Conservation (phyloP, 1,139 yeast genomes). For the Hansenula sp. region DNA sequence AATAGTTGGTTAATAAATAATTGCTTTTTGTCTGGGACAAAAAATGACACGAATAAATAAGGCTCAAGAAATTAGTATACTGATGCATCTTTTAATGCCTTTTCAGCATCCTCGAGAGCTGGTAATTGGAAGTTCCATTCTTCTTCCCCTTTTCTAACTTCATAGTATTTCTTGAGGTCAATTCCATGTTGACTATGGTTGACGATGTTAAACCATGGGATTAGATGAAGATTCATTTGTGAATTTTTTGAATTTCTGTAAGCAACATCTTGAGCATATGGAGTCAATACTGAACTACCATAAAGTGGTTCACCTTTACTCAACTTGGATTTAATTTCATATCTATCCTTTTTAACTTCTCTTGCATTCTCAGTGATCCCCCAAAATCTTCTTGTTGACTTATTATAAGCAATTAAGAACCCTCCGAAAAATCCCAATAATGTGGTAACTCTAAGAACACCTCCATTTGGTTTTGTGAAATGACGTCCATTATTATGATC, state of each 20-base stretch:
- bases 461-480: constrained; percentile 53
- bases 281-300: constrained; percentile 57
- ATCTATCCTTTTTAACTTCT: constrained; percentile 72
- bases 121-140: constrained; percentile 19
- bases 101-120: constrained; percentile 12
- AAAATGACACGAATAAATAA: not conserved
- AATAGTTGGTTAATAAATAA: not conserved
- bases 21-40: too few species aligned
- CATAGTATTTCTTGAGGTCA: constrained; percentile 30
- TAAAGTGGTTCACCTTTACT: constrained; percentile 67
- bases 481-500: constrained; percentile 61
- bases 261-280: constrained; percentile 71
- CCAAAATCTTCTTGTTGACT: constrained; percentile 68
- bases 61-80: not conserved
- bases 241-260: constrained; percentile 80
- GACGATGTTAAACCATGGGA: constrained; percentile 84
- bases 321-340: constrained; percentile 64
- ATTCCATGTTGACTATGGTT: constrained; percentile 84
- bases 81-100: too few species aligned
- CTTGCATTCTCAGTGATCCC: constrained; percentile 72
- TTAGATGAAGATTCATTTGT: constrained; percentile 51
- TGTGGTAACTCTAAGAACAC: constrained; percentile 54
- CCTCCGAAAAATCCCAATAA: constrained; percentile 69
- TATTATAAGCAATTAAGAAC: constrained; percentile 60
- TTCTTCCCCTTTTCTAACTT: constrained; percentile 20